Evolutionary conservation across 306 rosid genomes (phyloP).

Genomic region (Macrotyloma uniflorum): DNA sequence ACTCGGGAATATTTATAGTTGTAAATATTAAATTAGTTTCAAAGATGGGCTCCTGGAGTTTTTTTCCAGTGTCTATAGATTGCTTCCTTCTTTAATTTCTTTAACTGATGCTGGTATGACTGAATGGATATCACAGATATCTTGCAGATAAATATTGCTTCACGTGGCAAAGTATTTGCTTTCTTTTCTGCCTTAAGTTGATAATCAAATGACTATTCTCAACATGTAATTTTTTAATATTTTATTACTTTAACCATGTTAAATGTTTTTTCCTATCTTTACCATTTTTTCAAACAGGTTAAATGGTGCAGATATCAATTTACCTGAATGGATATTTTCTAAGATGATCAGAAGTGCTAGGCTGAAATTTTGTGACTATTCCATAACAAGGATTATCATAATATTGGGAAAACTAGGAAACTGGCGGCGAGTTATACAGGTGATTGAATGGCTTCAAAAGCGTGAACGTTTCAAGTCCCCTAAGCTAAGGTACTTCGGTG

Average conservation of each 20-base stretch:
- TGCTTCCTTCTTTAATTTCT: constrained; percentile 3
- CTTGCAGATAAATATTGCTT: constrained; percentile 19
- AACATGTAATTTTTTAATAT: constrained; percentile 13
- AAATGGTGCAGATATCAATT: constrained; percentile 87
- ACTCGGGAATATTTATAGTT: not conserved
- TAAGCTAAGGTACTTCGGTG: constrained; percentile 63
- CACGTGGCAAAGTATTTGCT: constrained; percentile 3
- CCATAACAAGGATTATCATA: constrained; percentile 80
- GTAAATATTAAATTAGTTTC: not conserved
- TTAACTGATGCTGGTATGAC: not conserved
- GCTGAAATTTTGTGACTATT: constrained; percentile 80
- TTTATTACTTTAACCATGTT: constrained; percentile 32
- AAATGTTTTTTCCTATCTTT: constrained; percentile 32
- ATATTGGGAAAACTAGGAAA: constrained; percentile 82
- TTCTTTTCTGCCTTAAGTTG: constrained; percentile 23
- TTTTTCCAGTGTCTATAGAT: not conserved
- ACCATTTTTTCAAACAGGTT: constrained; percentile 63
- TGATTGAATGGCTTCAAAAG: constrained; percentile 95
- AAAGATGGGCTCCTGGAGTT: not conserved
- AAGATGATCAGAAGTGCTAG: constrained; percentile 89
- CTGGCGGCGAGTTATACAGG: constrained; percentile 90
- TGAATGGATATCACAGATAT: constrained; percentile 30
- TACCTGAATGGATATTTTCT: constrained; percentile 92
- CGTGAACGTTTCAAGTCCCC: constrained; percentile 82
- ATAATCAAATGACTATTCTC: constrained; percentile 24